A percentile compares a stretch with the other conserved stretches of the same genome.
Conservation (phyloP, 192 early-diverging fungal genomes). For the Anaeromyces robustus region DNA sequence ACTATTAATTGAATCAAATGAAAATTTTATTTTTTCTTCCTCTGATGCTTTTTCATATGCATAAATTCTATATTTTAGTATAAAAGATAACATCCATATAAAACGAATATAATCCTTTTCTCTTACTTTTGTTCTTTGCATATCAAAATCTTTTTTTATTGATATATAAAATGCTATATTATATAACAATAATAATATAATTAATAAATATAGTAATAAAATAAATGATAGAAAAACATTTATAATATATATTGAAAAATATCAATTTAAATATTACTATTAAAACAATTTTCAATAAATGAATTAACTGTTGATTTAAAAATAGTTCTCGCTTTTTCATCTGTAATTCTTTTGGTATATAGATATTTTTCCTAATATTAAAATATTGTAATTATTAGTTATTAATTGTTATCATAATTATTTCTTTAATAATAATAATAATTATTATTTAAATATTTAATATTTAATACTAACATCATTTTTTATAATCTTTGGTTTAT, state of each 20-base stretch:
- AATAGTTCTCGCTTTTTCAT: slow-evolving; percentile 5
- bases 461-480: slow-evolving; percentile 1
- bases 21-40: slow-evolving; percentile 1
- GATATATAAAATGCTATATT: slow-evolving; percentile 12
- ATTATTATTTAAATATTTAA: too few species aligned
- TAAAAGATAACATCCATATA: slow-evolving; percentile 17
- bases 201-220: too few species aligned
- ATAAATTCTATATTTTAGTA: slow-evolving; percentile 11
- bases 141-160: slow-evolving; percentile 22
- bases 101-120: slow-evolving; percentile 15
- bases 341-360: background rate
- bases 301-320: slow-evolving; percentile 8
- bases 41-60: slow-evolving; percentile 5
- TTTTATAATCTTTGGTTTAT: background rate
- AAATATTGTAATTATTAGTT: too few species aligned
- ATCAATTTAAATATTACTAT: slow-evolving; percentile 7
- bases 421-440: too few species aligned
- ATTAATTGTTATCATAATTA: too few species aligned
- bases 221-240: too few species aligned
- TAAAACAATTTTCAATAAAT: slow-evolving; percentile 25
- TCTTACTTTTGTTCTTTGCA: slow-evolving; percentile 15
- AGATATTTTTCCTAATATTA: background rate
- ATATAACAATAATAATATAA: background rate
- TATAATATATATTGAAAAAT: too few species aligned
- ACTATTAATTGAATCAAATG: slow-evolving; percentile 23